A percentile compares a stretch with the other conserved stretches of the same genome.
Evolutionary conservation across 768 basidiomycete genomes (phyloP).

Genomic region (Strobilomyces confusus): DNA sequence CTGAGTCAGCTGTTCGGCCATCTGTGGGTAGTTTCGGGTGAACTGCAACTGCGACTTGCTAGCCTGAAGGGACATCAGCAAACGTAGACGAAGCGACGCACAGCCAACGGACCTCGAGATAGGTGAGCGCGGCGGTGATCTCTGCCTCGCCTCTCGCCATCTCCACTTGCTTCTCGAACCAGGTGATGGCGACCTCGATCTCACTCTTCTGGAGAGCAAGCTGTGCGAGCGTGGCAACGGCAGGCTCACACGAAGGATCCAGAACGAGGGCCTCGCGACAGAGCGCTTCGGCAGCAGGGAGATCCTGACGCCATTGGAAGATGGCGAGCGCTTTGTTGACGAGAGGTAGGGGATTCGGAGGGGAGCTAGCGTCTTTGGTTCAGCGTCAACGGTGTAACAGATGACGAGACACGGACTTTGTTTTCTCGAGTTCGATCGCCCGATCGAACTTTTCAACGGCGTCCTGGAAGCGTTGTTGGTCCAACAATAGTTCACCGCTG

Average conservation of each 20-base stretch:
- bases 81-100: not conserved
- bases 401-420: conserved; percentile 45
- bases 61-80: conserved; percentile 46
- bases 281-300: conserved; percentile 74
- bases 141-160: conserved; percentile 90
- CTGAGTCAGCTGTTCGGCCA: conserved; percentile 64
- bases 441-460: conserved; percentile 90
- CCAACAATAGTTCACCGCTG: conserved; percentile 91
- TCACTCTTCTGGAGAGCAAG: conserved; percentile 87
- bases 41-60: conserved; percentile 82
- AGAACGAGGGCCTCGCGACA: conserved; percentile 84
- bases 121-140: conserved; percentile 72
- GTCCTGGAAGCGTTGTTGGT: conserved; percentile 84
- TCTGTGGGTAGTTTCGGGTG: conserved; percentile 75
- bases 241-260: conserved; percentile 94
- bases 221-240: conserved; percentile 93
- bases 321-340: conserved; percentile 98
- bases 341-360: conserved; percentile 81
- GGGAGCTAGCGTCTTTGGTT: conserved; percentile 34
- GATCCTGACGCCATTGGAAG: conserved; percentile 95
- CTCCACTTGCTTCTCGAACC: conserved; percentile 82
- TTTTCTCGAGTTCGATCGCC: conserved; percentile 83
- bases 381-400: not conserved
- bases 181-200: conserved; percentile 77
- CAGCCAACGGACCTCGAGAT: conserved; percentile 63